These are phyloP conservation scores for Cryptococcus maquisensis DNA, from an alignment of 1,284 basidiomycete genomes.

Conservation along the genomic window DNA sequence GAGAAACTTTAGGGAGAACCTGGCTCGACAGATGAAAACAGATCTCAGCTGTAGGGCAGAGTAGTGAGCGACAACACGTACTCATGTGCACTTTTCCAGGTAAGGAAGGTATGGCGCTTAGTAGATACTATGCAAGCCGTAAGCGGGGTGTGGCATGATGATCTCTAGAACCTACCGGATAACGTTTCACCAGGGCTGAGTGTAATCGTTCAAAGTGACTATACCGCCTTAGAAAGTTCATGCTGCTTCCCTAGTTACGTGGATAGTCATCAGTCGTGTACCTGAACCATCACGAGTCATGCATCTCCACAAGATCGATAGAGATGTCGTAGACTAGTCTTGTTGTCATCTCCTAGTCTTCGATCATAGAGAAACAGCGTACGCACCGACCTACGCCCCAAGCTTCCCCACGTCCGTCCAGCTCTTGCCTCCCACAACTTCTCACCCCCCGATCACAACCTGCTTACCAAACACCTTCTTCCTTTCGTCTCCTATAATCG, in stretches of 20 bases:
- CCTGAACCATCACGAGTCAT: constrained; percentile 7
- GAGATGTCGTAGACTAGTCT: constrained; percentile 42
- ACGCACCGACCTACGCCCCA: constrained; percentile 46
- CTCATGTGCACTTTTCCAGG: constrained; percentile 46
- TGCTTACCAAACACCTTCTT: constrained; percentile 27
- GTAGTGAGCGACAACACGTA: constrained; percentile 11
- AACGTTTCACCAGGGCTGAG: constrained; percentile 19
- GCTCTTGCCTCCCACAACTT: constrained; percentile 37
- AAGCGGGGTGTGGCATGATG: background rate
- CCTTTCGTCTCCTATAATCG: background rate
- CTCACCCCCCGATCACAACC: constrained; percentile 37
- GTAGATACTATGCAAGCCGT: constrained; percentile 21
- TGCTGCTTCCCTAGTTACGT: constrained; percentile 24
- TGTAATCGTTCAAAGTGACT: constrained; percentile 41
- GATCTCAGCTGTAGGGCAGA: background rate
- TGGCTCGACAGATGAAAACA: constrained; percentile 19
- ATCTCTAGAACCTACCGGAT: constrained; percentile 25
- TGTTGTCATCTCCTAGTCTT: background rate
- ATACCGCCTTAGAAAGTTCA: constrained; percentile 37
- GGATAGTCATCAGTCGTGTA: background rate
- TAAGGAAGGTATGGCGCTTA: constrained; percentile 31
- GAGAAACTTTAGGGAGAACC: constrained; percentile 39
- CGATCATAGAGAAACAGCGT: background rate
- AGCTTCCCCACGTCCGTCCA: constrained; percentile 33
- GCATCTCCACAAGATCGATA: constrained; percentile 19